Conservation (phyloP, 306 rosid species). For the Cercis canadensis region DNA sequence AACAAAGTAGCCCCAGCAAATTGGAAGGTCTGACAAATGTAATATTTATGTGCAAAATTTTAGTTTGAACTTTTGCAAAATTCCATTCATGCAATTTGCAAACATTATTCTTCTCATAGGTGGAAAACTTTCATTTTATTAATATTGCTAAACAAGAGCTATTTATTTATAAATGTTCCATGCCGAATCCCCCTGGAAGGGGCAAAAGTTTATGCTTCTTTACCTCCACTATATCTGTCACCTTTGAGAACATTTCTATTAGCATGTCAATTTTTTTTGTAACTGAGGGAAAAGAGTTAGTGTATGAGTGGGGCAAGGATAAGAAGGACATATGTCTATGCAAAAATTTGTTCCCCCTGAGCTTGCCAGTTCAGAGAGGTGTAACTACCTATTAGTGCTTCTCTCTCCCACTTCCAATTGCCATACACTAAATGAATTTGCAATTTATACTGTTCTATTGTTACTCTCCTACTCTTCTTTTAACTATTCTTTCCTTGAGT, state of each 20-base stretch:
- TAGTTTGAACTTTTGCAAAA: constrained; percentile 8
- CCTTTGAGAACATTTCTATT: constrained; percentile 16
- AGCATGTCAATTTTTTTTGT: constrained; percentile 8
- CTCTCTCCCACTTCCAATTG: constrained; percentile 1
- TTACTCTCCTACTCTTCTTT: too few relatives aligned
- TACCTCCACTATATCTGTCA: constrained; percentile 4
- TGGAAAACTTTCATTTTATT: too few relatives aligned
- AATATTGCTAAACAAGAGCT: too few relatives aligned
- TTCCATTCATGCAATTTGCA: constrained; percentile 28
- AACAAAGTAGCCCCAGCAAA: constrained; percentile 75
- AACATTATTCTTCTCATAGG: not conserved
- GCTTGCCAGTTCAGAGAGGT: constrained; percentile 12
- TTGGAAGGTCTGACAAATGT: constrained; percentile 74
- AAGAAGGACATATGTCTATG: not conserved
- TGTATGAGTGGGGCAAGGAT: constrained; percentile 6
- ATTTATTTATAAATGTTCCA: too few relatives aligned
- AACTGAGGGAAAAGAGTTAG: constrained; percentile 1
- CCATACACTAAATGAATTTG: not conserved
- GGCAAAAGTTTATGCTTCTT: constrained; percentile 13
- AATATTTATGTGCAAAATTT: constrained; percentile 22
- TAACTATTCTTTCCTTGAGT: not conserved
- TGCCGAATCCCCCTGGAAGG: not conserved
- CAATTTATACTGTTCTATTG: not conserved
- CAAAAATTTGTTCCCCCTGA: constrained; percentile 7
- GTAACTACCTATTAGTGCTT: constrained; percentile 13